Evolutionary conservation across 2,329 filamentous ascomycete genomes (phyloP), one percentile per base, ranked within the genome.

Genomic region (Fusarium metavorans): DNA sequence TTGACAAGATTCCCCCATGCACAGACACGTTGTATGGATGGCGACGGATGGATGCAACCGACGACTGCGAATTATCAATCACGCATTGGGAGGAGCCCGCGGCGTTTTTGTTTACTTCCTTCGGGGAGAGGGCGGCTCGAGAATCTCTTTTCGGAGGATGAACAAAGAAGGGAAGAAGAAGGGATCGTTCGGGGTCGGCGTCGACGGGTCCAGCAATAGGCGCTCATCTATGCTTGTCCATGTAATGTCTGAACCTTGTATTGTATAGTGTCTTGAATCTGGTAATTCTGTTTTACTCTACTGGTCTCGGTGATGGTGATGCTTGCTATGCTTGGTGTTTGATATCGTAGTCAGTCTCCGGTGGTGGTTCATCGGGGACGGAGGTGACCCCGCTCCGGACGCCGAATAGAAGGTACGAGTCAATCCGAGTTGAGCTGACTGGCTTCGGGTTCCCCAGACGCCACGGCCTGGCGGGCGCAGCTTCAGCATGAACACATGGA

Each of bases 201-300:
- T 64, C 62, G 66, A 58, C 60, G 52, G 64, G 67, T 73, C 66
- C 56, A 57, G 60, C 61, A 66, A 59, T 61, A 71, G 32, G 59
- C 62, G 71, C 57, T 37, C 65, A 52, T 71, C 71, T 35, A 64
- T 60, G 62, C 75, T 63, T 76, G 76, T 75, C 68, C 72, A 67
- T 70, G 74, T 78, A 78, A 77, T 78, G 72, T 71, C 58, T 78
- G 65, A 77, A 77, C 66, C 68, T 68, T 65, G 68, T 78, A 77
- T 63, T 75, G 70, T 76, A 64, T 75, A 76, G 72, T 74, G 65
- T 76, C 56, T 68, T 70, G 54, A 73, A 66, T 57, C 30, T 63
- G 39, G 54, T 57, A 61, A 72, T 76, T 67, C 57, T 54, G 45
- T 45, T 34, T 37, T 64, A 23, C 37, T 35, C 57, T 41, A 23